Base-by-base conservation (phyloP, 1,139 yeast genomes). In the Tardiomyces depauwii region DNA sequence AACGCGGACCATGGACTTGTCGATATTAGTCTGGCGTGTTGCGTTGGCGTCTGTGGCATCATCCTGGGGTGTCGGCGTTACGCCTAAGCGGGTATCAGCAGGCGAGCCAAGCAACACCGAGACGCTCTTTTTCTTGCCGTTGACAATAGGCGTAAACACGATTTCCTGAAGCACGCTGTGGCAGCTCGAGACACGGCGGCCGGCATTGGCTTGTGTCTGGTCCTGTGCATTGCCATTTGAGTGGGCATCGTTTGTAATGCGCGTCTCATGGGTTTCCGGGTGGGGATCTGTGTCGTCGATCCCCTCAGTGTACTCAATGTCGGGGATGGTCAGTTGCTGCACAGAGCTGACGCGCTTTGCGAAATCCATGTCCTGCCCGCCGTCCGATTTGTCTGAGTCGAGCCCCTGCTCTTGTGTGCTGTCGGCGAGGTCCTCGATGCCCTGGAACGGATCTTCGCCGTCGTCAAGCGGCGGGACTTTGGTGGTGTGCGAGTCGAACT, bases 351-450 rank as follows among this genome's bases (percentile, higher is more conserved):
- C 36, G 11, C 36, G 36, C 16, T 30, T 30, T 4, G n/a, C 36
- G 10, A 30, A 30, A 5, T 30, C 36, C 10, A 5, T 5, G 16
- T 30, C 36, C n/a, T 14, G 16, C n/a, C n/a, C n/a, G n/a, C n/a
- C n/a, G n/a, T n/a, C n/a, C n/a, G n/a, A n/a, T n/a, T n/a, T n/a
- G n/a, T n/a, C n/a, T n/a, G n/a, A n/a, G n/a, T n/a, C n/a, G n/a
- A n/a, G n/a, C n/a, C n/a, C n/a, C 25, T 21, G 25, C 25, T 21
- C 25, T 7, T 21, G 7, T 7, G 39, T 44, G 10, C 30, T 42
- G 2, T 52, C 55, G 9, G 53, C 49, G 11, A 56, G 50, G 44
- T 59, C 62, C 1, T 58, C 62, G 42, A 60, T 58, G 2, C 58
- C 63, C n/a, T 53, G 55, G 49, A 59, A 58, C 14, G 53, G 54